Base-by-base conservation (phyloP, 148 eudicot species). In the Oxyria digyna region DNA sequence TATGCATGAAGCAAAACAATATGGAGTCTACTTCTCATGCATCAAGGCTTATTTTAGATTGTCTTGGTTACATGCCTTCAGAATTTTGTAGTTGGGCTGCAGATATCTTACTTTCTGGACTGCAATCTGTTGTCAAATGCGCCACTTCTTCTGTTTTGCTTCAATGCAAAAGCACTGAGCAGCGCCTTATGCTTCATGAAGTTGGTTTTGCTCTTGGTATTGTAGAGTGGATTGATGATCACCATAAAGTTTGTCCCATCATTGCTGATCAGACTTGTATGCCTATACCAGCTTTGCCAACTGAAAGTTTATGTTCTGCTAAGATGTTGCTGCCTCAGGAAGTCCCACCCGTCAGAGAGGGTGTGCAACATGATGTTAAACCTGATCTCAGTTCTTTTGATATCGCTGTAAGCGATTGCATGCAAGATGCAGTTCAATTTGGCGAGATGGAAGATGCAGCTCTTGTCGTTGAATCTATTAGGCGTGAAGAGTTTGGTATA, bases 401-500 rank as follows among this genome's bases (percentile, higher is more conserved):
- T 33, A 33, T 9, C 20, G 71, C 72, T 52, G 70, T 46, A 55
- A 65, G 67, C 32, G 45, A 45, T 71, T 14, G 48, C 6, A 11
- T 72, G 43, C 38, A 49, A 33, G 72, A 74, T 33, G 7, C 33
- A 20, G 41, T 66, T 64, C 81, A 69, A 8, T 21, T 33, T 26
- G 80, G 72, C 12, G 72, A 66, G 48, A 74, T 74, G 41, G 66
- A 71, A 49, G 78, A 81, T 77, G 87, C 98, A 37, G 79, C 73
- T 32, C 73, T 62, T 62, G 70, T 94, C 69, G 74, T 94, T 75
- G 87, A 91, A 79, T 81, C 92, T 62, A 94, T 94, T 70, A 85
- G 96, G 80, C 80, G 79, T 31, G 96, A 88, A 71, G 97, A 94
- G 76, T 94, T 90, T 77, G 99, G 99, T 70, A 74, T 94, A 40